Conservation (phyloP, 2,329 filamentous ascomycete species). For the Sclerotinia borealis region DNA sequence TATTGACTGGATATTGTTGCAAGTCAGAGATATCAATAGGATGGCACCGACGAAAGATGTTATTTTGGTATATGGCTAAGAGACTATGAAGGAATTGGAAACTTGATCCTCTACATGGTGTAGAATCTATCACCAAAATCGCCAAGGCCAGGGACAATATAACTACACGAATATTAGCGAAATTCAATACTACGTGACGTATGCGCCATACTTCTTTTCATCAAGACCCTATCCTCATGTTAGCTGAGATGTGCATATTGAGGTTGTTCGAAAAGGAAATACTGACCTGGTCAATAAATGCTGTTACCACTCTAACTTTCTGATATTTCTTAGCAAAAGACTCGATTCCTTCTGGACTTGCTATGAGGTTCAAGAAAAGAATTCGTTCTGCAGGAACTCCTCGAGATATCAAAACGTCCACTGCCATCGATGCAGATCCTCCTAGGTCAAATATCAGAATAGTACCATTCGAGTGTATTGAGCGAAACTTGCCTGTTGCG, state of each 20-base stretch:
- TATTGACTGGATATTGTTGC: not conserved
- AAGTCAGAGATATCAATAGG: not conserved
- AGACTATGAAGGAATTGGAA: not conserved
- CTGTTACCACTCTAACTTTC: slow-evolving; percentile 83
- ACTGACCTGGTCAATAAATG: slow-evolving; percentile 78
- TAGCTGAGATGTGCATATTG: slow-evolving; percentile 11
- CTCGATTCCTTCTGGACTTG: slow-evolving; percentile 86
- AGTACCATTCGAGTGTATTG: not conserved
- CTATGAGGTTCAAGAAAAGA: slow-evolving; percentile 92
- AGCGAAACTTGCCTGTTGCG: slow-evolving; percentile 65
- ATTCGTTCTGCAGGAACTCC: slow-evolving; percentile 95
- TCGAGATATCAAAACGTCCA: slow-evolving; percentile 81
- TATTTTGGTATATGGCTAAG: slow-evolving; percentile 1
- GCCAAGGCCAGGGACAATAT: slow-evolving; percentile 88
- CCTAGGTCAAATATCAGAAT: slow-evolving; percentile 45
- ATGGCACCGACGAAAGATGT: not conserved
- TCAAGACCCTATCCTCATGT: slow-evolving; percentile 63
- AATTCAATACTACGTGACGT: slow-evolving; percentile 10
- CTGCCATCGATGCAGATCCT: slow-evolving; percentile 93
- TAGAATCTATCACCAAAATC: slow-evolving; percentile 97
- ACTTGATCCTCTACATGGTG: slow-evolving; percentile 56
- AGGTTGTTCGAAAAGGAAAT: not conserved
- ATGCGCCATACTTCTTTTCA: slow-evolving; percentile 77
- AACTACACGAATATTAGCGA: slow-evolving; percentile 48
- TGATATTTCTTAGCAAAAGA: slow-evolving; percentile 89